These are phyloP conservation scores for Chalciporus piperatus DNA, from an alignment of 768 basidiomycete genomes.

Conservation along the genomic window DNA sequence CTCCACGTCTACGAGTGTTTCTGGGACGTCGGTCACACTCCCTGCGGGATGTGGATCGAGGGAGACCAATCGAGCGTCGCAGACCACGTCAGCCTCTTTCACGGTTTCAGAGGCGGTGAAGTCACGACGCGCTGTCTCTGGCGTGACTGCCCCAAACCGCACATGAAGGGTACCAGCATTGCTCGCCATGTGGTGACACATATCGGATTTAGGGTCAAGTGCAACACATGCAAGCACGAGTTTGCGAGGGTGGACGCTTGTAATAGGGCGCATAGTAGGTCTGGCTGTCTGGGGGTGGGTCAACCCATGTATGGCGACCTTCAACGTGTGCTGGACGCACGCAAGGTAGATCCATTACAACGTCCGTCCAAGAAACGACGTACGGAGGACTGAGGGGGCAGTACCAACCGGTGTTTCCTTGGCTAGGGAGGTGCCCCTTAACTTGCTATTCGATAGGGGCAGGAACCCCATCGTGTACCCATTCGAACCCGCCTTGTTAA, in stretches of 20 bases:
- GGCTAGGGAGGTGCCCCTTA: background rate
- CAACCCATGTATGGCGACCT: slow-evolving; percentile 31
- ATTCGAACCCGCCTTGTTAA: slow-evolving; percentile 6
- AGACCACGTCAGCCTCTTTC: slow-evolving; percentile 31
- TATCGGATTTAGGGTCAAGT: slow-evolving; percentile 30
- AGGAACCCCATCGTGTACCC: background rate
- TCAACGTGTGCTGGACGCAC: slow-evolving; percentile 26
- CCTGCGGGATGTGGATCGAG: slow-evolving; percentile 35
- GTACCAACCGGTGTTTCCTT: background rate
- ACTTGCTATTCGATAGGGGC: background rate
- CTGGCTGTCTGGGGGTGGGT: slow-evolving; percentile 29
- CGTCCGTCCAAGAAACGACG: slow-evolving; percentile 31
- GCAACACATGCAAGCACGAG: slow-evolving; percentile 29
- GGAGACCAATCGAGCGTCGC: slow-evolving; percentile 33
- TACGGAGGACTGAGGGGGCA: slow-evolving; percentile 18
- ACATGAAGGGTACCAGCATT: slow-evolving; percentile 34
- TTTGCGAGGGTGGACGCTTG: slow-evolving; percentile 34
- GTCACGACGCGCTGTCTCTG: slow-evolving; percentile 30
- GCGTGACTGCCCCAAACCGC: slow-evolving; percentile 25
- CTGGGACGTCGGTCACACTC: slow-evolving; percentile 23
- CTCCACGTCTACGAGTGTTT: slow-evolving; percentile 31
- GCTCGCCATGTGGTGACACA: slow-evolving; percentile 33
- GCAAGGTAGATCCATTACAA: slow-evolving; percentile 21
- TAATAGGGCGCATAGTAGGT: slow-evolving; percentile 33
- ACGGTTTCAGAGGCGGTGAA: slow-evolving; percentile 30